phyloP scores from a whole-genome alignment of 352 stramenopile genomes.

The Phytophthora pluvialis region DNA sequence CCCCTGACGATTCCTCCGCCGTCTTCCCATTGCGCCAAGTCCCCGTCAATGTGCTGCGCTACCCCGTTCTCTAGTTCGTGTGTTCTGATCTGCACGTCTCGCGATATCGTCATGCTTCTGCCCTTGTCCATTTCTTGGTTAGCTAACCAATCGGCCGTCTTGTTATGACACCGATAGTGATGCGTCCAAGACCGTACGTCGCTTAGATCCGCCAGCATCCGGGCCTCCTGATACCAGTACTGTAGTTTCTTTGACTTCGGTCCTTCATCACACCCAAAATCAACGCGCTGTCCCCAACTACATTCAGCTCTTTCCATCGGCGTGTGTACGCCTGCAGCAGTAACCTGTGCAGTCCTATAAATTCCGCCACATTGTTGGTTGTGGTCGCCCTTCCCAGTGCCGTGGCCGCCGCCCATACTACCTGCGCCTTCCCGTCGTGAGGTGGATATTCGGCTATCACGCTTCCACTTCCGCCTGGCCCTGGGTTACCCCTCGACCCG shows the following conservation, averaged over 20 bases:
- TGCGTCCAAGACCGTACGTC: too few species aligned
- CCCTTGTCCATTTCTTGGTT: too few species aligned
- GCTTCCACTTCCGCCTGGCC: slow-evolving; percentile 3
- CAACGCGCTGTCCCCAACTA: slow-evolving; percentile 7
- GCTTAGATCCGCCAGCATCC: too few species aligned
- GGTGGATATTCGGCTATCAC: neutral
- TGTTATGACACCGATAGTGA: too few species aligned
- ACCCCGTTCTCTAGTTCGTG: too few species aligned
- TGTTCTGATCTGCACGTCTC: too few species aligned
- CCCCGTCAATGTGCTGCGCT: too few species aligned
- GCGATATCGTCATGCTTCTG: too few species aligned
- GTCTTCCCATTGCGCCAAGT: too few species aligned
- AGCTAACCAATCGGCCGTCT: too few species aligned
- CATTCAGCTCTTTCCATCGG: neutral
- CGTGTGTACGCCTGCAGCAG: neutral
- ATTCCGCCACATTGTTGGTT: slow-evolving; percentile 9
- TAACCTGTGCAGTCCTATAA: slow-evolving; percentile 6
- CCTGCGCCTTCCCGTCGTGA: neutral
- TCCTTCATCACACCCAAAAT: neutral
- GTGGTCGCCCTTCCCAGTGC: neutral
- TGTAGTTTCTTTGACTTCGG: neutral
- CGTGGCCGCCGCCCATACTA: neutral
- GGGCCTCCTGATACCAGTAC: neutral
- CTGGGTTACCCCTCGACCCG: slow-evolving; percentile 3
- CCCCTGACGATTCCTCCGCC: too few species aligned